phyloP scores from a whole-genome alignment of 371 early-diverging fungal species.

The Rhizopus sp. region DNA sequence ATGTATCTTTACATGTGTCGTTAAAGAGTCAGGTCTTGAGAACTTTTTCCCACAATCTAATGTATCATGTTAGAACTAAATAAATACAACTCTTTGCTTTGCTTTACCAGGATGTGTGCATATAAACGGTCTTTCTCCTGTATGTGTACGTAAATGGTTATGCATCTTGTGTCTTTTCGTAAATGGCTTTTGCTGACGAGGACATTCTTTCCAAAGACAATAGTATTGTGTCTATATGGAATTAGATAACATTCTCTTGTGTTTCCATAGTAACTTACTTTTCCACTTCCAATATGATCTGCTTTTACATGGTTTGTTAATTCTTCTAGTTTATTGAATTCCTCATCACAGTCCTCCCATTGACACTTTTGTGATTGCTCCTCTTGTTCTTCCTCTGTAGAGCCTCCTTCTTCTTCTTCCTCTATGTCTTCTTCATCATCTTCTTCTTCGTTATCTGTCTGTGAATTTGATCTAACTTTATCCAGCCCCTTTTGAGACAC shows the following conservation, averaged over 20 bases:
- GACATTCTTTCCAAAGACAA: conserved; percentile 78
- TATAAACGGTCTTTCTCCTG: conserved; percentile 69
- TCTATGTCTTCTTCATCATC: conserved; percentile 26
- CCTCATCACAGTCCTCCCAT: conserved; percentile 56
- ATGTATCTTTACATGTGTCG: conserved; percentile 83
- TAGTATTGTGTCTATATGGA: conserved; percentile 57
- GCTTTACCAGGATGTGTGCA: conserved; percentile 28
- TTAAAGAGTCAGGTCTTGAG: conserved; percentile 80
- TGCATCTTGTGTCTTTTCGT: conserved; percentile 82
- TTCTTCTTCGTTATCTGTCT: conserved; percentile 18
- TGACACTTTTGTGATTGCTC: conserved; percentile 43
- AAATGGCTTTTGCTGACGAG: conserved; percentile 69
- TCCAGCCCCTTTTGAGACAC: conserved; percentile 3
- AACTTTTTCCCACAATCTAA: conserved; percentile 74
- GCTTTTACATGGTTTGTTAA: conserved; percentile 62
- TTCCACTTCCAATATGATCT: conserved; percentile 67
- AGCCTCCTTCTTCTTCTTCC: conserved; percentile 9
- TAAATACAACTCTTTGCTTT: not conserved
- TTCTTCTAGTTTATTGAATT: conserved; percentile 46
- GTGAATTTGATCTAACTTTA: conserved; percentile 22
- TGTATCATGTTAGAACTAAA: conserved; percentile 9
- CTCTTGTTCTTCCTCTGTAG: conserved; percentile 25
- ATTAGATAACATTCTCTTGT: not conserved
- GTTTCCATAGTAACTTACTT: conserved; percentile 33
- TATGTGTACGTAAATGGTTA: conserved; percentile 84